Evolutionary conservation across 257 asterid species (phyloP).

Genomic region (Linaria vulgaris): DNA sequence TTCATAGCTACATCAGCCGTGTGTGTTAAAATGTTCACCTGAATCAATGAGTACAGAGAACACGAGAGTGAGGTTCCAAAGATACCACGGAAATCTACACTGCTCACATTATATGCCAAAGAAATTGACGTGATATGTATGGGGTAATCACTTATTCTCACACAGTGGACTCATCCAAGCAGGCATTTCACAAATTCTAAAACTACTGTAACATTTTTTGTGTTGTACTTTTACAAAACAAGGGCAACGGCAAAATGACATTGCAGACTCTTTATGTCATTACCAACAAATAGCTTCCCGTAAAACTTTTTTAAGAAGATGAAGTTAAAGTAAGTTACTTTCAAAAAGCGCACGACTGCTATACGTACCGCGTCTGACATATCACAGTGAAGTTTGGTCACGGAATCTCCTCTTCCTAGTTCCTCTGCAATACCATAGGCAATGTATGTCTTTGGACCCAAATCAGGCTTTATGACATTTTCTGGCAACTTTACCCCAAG

Average conservation of each 20-base stretch:
- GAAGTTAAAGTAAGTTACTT: slow-evolving; percentile 13
- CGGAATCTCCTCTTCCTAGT: slow-evolving; percentile 97
- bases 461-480: slow-evolving; percentile 68
- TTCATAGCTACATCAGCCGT: slow-evolving; percentile 58
- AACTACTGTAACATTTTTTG: neutral
- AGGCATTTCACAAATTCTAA: neutral
- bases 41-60: slow-evolving; percentile 25
- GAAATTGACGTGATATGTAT: neutral
- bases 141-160: neutral
- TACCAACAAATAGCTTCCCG: neutral
- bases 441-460: slow-evolving; percentile 95
- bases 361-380: slow-evolving; percentile 93
- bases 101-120: neutral
- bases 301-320: neutral
- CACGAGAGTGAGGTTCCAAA: neutral
- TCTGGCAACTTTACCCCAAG: slow-evolving; percentile 80
- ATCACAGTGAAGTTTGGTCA: slow-evolving; percentile 91
- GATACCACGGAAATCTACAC: neutral
- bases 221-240: neutral
- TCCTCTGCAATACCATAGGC: slow-evolving; percentile 75
- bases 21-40: slow-evolving; percentile 94
- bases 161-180: neutral
- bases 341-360: slow-evolving; percentile 2
- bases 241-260: neutral
- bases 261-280: no score